Evolutionary conservation across 768 basidiomycete genomes (phyloP).

Genomic region (Lactarius sp.): DNA sequence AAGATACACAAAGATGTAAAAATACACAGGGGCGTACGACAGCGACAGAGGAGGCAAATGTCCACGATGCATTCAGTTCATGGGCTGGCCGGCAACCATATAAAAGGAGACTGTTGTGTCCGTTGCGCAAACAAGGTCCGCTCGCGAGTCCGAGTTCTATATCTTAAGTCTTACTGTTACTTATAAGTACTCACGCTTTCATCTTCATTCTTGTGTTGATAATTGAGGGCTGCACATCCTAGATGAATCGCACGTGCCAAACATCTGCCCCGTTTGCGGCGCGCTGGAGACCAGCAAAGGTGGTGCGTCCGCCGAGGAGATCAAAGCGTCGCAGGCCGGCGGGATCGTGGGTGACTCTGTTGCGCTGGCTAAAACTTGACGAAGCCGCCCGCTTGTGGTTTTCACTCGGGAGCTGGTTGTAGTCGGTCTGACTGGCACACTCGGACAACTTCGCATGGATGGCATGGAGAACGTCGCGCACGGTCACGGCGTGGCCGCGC

Average conservation of each 20-base stretch:
- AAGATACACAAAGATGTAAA: neutral
- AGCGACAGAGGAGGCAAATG: neutral
- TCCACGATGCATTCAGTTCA: neutral
- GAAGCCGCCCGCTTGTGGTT: conserved; percentile 15
- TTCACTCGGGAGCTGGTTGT: conserved; percentile 13
- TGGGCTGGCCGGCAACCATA: neutral
- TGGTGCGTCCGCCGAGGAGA: conserved; percentile 21
- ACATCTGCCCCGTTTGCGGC: conserved; percentile 20
- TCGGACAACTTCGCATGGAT: conserved; percentile 18
- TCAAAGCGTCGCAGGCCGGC: conserved; percentile 19
- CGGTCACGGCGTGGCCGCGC: conserved; percentile 16
- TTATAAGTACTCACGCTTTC: conserved; percentile 9
- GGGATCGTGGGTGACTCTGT: conserved; percentile 17
- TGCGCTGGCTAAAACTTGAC: conserved; percentile 15
- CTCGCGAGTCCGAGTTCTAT: conserved; percentile 2
- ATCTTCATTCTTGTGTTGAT: neutral
- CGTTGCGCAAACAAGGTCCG: conserved; percentile 2
- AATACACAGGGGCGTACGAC: neutral
- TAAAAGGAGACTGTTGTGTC: neutral
- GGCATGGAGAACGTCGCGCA: conserved; percentile 21
- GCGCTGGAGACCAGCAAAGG: conserved; percentile 20
- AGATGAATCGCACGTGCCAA: conserved; percentile 20
- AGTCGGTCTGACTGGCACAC: conserved; percentile 15
- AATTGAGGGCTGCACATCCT: neutral
- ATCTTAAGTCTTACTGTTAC: conserved; percentile 5